phyloP scores from a whole-genome alignment of 257 asterid species.

The Knoxia roxburghii region DNA sequence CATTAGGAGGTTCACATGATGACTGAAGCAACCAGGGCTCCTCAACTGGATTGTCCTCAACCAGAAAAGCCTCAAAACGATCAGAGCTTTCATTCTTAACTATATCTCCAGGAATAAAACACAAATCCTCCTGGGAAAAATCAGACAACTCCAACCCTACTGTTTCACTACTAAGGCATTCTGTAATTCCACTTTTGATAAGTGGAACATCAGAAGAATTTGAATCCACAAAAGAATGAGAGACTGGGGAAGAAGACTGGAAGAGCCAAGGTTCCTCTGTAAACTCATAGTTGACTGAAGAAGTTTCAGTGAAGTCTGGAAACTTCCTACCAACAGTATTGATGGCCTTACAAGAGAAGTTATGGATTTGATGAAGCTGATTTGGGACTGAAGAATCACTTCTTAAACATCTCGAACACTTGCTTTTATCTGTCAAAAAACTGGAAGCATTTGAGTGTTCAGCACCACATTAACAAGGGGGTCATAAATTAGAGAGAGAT shows the following conservation, averaged over 20 bases:
- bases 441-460: conserved; percentile 86
- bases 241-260: conserved; percentile 42
- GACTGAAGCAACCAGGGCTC: conserved; percentile 86
- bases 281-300: conserved; percentile 27
- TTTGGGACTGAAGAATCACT: conserved; percentile 36
- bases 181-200: conserved; percentile 27
- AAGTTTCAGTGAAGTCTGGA: conserved; percentile 28
- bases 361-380: conserved; percentile 26
- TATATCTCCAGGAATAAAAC: conserved; percentile 24
- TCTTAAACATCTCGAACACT: conserved; percentile 32
- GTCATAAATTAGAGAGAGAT: conserved; percentile 17
- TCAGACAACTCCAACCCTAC: conserved; percentile 27
- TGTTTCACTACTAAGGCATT: conserved; percentile 26
- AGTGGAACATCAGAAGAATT: conserved; percentile 26
- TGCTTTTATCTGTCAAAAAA: conserved; percentile 66
- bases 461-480: conserved; percentile 45
- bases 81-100: conserved; percentile 21
- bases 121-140: conserved; percentile 21
- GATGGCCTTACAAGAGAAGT: conserved; percentile 19
- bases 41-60: conserved; percentile 50
- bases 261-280: conserved; percentile 92
- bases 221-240: conserved; percentile 31
- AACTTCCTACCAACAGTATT: conserved; percentile 20
- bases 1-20: conserved; percentile 16
- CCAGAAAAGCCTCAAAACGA: conserved; percentile 19